Percentiles rank a stretch among this genome's conserved stretches.
Conservation (phyloP, 2,329 filamentous ascomycete species). For the Cladophialophora carrionii region DNA sequence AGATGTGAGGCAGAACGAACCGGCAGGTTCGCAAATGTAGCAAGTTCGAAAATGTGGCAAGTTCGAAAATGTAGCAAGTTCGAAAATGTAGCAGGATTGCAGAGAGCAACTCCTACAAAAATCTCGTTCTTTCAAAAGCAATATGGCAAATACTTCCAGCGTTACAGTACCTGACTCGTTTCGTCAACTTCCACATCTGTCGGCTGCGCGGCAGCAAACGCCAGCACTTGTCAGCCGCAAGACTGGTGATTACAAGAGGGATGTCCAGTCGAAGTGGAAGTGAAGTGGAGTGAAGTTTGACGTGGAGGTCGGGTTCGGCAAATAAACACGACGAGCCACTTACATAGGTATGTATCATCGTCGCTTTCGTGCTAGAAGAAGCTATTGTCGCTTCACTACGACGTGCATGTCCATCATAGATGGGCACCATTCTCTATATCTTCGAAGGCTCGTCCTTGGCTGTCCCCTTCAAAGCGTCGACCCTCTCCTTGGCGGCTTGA, state of each 20-base stretch:
- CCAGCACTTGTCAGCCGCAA: neutral
- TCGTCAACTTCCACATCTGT: neutral
- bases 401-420: neutral
- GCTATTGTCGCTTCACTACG: neutral
- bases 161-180: too few species aligned
- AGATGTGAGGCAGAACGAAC: neutral
- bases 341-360: too few species aligned
- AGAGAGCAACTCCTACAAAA: neutral
- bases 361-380: too few species aligned
- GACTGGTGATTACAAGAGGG: neutral
- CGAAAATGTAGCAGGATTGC: neutral
- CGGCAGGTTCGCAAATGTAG: neutral
- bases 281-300: too few species aligned
- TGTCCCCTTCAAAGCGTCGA: slow-evolving; percentile 30
- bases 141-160: neutral
- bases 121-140: neutral
- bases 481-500: slow-evolving; percentile 22
- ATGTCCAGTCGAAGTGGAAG: neutral
- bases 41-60: too few species aligned
- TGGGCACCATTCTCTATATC: neutral
- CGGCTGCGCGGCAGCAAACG: neutral
- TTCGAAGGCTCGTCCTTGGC: slow-evolving; percentile 24
- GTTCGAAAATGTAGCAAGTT: too few species aligned
- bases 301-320: neutral
- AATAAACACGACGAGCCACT: neutral